phyloP scores from a whole-genome alignment of 1,139 yeast species.

The Kluyveromyces sp. region DNA sequence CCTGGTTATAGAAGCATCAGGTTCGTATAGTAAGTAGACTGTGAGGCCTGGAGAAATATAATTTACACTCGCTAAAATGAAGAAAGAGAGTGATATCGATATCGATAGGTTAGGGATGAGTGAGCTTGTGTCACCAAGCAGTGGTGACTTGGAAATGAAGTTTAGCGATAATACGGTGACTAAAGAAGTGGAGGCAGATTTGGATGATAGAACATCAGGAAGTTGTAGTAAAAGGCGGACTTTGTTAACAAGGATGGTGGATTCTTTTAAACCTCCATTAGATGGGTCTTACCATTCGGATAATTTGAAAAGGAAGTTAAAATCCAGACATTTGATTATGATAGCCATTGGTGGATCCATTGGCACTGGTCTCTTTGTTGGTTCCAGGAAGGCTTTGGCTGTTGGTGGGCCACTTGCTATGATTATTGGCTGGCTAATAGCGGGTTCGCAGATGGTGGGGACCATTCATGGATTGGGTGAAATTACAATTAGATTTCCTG shows the following conservation, averaged over 20 bases:
- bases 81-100: background rate
- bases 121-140: constrained; percentile 1
- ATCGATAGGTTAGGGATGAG: background rate
- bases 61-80: background rate
- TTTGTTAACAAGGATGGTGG: constrained; percentile 8
- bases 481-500: constrained; percentile 52
- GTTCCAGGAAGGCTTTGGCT: constrained; percentile 53
- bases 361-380: constrained; percentile 58
- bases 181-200: background rate
- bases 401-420: constrained; percentile 57
- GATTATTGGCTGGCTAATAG: constrained; percentile 42
- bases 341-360: constrained; percentile 76
- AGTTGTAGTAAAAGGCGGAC: constrained; percentile 9
- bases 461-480: constrained; percentile 61
- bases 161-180: constrained; percentile 1
- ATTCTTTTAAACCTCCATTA: constrained; percentile 17
- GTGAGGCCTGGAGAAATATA: too few species aligned
- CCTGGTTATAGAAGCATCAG: too few species aligned
- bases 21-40: too few species aligned
- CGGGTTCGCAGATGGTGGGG: constrained; percentile 45
- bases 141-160: constrained; percentile 2
- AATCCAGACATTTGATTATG: constrained; percentile 18
- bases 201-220: background rate
- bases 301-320: constrained; percentile 14
- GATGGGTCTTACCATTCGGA: constrained; percentile 18